These are phyloP conservation scores for Cymodocea nodosa DNA, from an alignment of 116 monocot species.

Conservation along the genomic window DNA sequence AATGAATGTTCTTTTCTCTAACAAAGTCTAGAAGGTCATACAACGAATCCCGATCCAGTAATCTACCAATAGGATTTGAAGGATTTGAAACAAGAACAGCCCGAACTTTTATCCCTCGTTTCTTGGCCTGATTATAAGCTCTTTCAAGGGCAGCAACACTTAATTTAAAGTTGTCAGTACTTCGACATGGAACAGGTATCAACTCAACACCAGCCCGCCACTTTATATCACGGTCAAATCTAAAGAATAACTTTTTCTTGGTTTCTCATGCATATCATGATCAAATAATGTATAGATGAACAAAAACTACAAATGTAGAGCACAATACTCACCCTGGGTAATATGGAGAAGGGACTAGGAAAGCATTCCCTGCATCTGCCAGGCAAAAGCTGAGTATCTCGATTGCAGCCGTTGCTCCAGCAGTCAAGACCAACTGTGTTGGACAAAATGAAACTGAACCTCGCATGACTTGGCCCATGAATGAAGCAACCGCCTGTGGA, in stretches of 20 bases:
- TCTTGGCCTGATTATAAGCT: slow-evolving; percentile 64
- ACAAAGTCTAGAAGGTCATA: slow-evolving; percentile 43
- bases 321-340: slow-evolving; percentile 37
- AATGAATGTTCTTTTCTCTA: slow-evolving; percentile 36
- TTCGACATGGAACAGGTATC: slow-evolving; percentile 66
- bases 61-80: slow-evolving; percentile 50
- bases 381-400: slow-evolving; percentile 63
- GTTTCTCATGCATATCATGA: neutral
- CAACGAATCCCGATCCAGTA: slow-evolving; percentile 27
- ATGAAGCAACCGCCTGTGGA: slow-evolving; percentile 51
- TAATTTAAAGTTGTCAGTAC: slow-evolving; percentile 50
- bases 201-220: slow-evolving; percentile 53
- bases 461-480: slow-evolving; percentile 45
- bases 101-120: slow-evolving; percentile 51
- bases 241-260: slow-evolving; percentile 10
- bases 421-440: slow-evolving; percentile 40
- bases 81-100: slow-evolving; percentile 61
- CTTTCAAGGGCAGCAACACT: slow-evolving; percentile 50
- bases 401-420: slow-evolving; percentile 56
- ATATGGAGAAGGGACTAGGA: slow-evolving; percentile 76
- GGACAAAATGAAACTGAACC: slow-evolving; percentile 43
- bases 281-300: neutral
- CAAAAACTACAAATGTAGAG: neutral
- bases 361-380: slow-evolving; percentile 58
- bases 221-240: slow-evolving; percentile 55